Conservation (phyloP, 2,329 filamentous ascomycete genomes). For the Sporothrix pseudoabietina region DNA sequence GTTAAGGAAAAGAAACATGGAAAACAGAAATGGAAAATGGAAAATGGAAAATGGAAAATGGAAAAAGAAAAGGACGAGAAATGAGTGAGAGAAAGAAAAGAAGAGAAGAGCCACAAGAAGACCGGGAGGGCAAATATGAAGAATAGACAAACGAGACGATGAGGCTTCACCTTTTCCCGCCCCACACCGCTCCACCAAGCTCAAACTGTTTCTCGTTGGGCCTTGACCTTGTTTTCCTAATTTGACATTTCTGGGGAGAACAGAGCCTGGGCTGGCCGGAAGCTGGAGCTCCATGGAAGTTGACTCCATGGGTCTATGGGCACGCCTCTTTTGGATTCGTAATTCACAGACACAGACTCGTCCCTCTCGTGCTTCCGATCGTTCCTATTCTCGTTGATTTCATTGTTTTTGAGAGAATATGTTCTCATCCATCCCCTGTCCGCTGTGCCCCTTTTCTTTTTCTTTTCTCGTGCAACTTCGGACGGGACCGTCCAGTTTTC, state of each 20-base stretch:
- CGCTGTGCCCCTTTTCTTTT: background rate
- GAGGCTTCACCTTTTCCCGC: background rate
- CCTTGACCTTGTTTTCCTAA: slow-evolving; percentile 17
- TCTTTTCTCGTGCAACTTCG: background rate
- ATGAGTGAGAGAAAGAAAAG: background rate
- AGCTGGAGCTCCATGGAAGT: slow-evolving; percentile 4
- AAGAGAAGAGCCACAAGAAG: too few species aligned
- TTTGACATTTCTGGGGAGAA: slow-evolving; percentile 12
- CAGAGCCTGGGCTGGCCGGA: background rate
- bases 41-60: background rate
- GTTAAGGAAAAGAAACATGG: background rate
- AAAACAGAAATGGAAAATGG: background rate
- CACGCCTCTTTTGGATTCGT: background rate
- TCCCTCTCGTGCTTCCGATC: background rate
- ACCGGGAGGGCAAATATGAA: too few species aligned
- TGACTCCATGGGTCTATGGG: background rate
- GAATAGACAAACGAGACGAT: background rate
- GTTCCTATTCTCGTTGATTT: background rate
- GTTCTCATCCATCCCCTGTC: background rate
- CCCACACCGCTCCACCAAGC: slow-evolving; percentile 23
- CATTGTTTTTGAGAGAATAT: too few species aligned
- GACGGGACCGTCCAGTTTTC: background rate
- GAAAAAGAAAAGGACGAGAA: background rate
- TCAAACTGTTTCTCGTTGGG: slow-evolving; percentile 24
- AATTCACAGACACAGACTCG: background rate